Conservation (phyloP, 2,329 filamentous ascomycete genomes). For the Colletotrichum melonis region DNA sequence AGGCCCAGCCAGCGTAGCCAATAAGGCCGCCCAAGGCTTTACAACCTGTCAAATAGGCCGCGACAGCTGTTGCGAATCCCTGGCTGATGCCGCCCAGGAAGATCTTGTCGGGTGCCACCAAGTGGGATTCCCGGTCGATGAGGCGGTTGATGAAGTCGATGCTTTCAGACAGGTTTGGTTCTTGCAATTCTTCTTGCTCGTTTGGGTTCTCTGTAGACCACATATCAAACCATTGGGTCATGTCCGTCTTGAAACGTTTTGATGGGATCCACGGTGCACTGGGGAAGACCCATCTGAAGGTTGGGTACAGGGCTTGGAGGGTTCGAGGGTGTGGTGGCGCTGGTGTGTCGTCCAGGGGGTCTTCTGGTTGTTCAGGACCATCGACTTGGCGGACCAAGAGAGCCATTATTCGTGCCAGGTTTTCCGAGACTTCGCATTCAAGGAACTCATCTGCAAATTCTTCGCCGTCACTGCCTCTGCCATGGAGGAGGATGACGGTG, state of each 20-base stretch:
- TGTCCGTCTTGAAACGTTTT: constrained; percentile 36
- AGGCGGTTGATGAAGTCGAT: constrained; percentile 35
- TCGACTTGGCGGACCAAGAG: too few species aligned
- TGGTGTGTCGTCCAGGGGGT: too few species aligned
- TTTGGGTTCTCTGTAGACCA: constrained; percentile 34
- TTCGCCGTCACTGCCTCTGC: constrained; percentile 50
- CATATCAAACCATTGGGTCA: constrained; percentile 47
- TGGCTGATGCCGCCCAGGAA: constrained; percentile 47
- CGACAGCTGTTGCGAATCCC: constrained; percentile 43
- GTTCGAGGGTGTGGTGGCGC: constrained; percentile 31
- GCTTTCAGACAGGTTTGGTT: constrained; percentile 39
- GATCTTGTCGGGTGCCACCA: constrained; percentile 39
- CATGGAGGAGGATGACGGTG: constrained; percentile 59
- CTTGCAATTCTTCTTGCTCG: constrained; percentile 38
- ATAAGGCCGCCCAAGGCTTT: constrained; percentile 41
- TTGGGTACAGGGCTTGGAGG: constrained; percentile 39
- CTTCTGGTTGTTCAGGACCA: not conserved
- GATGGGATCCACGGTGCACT: constrained; percentile 36
- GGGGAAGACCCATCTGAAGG: constrained; percentile 45
- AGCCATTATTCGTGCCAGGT: not conserved
- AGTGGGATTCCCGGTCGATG: constrained; percentile 39
- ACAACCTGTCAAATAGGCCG: constrained; percentile 30
- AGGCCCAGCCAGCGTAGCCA: constrained; percentile 43
- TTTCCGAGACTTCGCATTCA: constrained; percentile 44
- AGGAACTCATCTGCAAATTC: constrained; percentile 55